Base-by-base conservation (phyloP, 2,329 filamentous ascomycete genomes). In the Aspergillus fructus region DNA sequence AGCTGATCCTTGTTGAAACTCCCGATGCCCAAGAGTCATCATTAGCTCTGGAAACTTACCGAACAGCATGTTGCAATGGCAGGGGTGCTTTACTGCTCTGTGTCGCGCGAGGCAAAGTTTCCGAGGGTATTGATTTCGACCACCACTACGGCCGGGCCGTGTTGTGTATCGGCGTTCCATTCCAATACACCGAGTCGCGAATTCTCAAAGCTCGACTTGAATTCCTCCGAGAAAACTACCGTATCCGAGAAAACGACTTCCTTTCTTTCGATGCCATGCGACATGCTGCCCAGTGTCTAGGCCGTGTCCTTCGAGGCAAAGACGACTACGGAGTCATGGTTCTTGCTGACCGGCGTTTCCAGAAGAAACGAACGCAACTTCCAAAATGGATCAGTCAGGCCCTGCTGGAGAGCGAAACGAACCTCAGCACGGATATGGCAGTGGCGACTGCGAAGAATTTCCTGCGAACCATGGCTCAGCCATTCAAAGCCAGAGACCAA, bases 301-400 rank as follows among this genome's bases (percentile, higher is more conserved):
- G 94, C 13, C 93, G 94, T 71, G 94, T 99, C 43, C 80, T 99
- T 61, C 84, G 94, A 67, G 94, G 94, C 23, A 99, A 99, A 74
- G 96, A 99, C 71, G 94, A 99, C 75, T 99, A 99, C 74, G 94
- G 94, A n/a, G 91, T 99, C 79, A 99, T 99, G 94, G 93, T 99
- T 4, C 82, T 99, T 27, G 94, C 96, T 2, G 94, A 99, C 73
- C 88, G 91, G 42, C 86, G 94, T 17, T 99, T 97, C 74, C 88
- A 91, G 71, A 96, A 94, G 78, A 97, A 97, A 77, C 83, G 92
- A 39, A 82, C 76, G 3, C 96, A 99, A 76, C 81, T 99, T 27
- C 94, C 94, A 11, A 96, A 96, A 72, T 99, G 94, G 94, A 99
- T 99, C 69, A 90, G 88, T 62, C 89, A 96, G 70, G 92, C 89